phyloP scores from a whole-genome alignment of 805 yeast genomes.

The Blastobotrys robertii region DNA sequence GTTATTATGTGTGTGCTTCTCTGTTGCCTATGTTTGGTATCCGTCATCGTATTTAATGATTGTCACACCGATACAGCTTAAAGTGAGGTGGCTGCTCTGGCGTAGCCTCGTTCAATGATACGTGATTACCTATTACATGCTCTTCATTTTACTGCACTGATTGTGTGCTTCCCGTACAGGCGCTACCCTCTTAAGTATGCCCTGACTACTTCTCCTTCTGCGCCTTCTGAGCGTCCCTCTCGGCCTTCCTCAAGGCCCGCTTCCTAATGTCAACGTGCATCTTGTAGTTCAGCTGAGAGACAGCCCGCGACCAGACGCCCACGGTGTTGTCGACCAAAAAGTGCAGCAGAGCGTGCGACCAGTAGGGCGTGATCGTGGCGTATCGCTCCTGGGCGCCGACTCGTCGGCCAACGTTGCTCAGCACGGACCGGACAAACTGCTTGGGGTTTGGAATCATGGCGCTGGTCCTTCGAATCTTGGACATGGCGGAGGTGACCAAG shows the following conservation, averaged over 20 bases:
- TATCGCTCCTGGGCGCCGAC: conserved; percentile 88
- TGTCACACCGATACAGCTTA: no score
- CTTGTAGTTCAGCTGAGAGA: conserved; percentile 53
- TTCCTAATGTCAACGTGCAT: conserved; percentile 75
- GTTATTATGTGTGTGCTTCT: no score
- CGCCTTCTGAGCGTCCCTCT: conserved; percentile 12
- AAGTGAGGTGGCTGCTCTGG: no score
- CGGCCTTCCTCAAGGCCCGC: conserved; percentile 75
- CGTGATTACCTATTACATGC: no score
- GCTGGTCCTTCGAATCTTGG: conserved; percentile 76
- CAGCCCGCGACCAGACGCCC: conserved; percentile 70
- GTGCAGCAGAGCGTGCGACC: conserved; percentile 90
- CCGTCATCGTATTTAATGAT: no score
- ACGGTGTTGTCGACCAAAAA: conserved; percentile 64
- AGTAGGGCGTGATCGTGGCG: conserved; percentile 82
- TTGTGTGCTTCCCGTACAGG: no score
- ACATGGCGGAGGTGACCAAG: conserved; percentile 91
- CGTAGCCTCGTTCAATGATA: no score
- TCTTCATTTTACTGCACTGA: no score
- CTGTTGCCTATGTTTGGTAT: no score
- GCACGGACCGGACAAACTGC: conserved; percentile 63
- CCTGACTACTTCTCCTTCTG: no score
- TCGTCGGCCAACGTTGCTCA: conserved; percentile 66
- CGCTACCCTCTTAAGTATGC: no score
- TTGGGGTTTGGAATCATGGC: conserved; percentile 72